phyloP scores from a whole-genome alignment of 108 stramenopile species.

The Nitzschia inconspicua region DNA sequence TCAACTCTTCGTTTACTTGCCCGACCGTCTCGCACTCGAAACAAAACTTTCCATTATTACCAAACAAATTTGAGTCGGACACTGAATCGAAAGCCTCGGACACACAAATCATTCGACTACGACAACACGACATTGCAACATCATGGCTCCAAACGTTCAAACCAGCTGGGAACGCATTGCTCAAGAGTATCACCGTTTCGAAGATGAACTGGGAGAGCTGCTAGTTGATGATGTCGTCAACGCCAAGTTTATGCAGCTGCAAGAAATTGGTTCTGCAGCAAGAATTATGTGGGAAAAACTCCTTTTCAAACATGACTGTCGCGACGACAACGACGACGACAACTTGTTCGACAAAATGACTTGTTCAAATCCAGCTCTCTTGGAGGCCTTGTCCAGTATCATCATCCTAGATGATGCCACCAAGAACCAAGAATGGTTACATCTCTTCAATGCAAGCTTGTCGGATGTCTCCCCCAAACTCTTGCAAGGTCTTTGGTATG shows the following conservation, averaged over 20 bases:
- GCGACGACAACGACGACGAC: background rate
- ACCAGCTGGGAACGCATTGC: background rate
- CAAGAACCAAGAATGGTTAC: constrained; percentile 10
- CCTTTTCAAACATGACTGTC: background rate
- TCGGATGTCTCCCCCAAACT: constrained; percentile 21
- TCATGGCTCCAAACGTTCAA: constrained; percentile 5
- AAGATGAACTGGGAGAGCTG: background rate
- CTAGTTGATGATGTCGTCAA: background rate
- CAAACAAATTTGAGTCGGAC: too few relatives aligned
- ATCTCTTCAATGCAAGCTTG: constrained; percentile 4
- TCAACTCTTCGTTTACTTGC: too few relatives aligned
- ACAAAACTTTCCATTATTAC: too few relatives aligned
- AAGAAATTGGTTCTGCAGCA: background rate
- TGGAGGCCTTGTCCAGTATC: constrained; percentile 11
- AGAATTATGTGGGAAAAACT: constrained; percentile 4
- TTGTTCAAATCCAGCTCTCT: background rate
- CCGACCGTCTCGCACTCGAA: too few relatives aligned
- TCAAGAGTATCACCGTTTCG: background rate
- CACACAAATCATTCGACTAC: too few relatives aligned
- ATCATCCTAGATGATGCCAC: background rate
- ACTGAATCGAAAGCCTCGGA: too few relatives aligned
- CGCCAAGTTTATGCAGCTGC: background rate
- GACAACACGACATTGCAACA: background rate
- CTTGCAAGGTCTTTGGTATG: constrained; percentile 13
- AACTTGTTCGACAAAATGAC: background rate